A percentile compares a stretch with the other conserved stretches of the same genome.
Conservation (phyloP, 768 basidiomycete genomes). For the Agaricus blazei region DNA sequence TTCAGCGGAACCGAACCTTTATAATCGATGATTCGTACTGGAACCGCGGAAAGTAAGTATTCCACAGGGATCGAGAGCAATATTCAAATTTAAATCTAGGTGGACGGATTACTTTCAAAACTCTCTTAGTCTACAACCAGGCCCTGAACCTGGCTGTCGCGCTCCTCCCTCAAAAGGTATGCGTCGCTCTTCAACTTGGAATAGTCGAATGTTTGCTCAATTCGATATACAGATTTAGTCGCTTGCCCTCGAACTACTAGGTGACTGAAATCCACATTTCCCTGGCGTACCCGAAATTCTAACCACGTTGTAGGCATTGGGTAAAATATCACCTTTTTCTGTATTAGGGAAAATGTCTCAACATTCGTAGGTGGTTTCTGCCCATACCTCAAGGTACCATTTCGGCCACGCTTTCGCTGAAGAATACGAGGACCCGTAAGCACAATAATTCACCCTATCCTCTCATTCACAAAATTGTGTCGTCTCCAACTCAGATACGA, state of each 20-base stretch:
- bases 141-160: slow-evolving; percentile 59
- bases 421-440: slow-evolving; percentile 61
- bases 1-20: slow-evolving; percentile 59
- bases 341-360: not conserved
- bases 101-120: slow-evolving; percentile 67
- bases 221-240: slow-evolving; percentile 45
- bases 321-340: slow-evolving; percentile 24
- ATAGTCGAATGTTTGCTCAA: slow-evolving; percentile 3
- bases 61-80: not conserved
- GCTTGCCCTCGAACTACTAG: slow-evolving; percentile 68
- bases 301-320: slow-evolving; percentile 50
- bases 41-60: slow-evolving; percentile 64
- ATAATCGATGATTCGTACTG: slow-evolving; percentile 67
- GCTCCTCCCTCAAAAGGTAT: slow-evolving; percentile 61
- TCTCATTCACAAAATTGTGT: not conserved
- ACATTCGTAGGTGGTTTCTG: slow-evolving; percentile 47
- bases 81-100: slow-evolving; percentile 24
- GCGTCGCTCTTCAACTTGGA: slow-evolving; percentile 2
- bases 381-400: slow-evolving; percentile 62
- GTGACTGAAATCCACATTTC: slow-evolving; percentile 27
- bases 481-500: slow-evolving; percentile 36
- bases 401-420: slow-evolving; percentile 51
- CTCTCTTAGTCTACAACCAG: slow-evolving; percentile 46
- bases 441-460: slow-evolving; percentile 10
- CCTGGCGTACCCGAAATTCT: not conserved